phyloP scores from a whole-genome alignment of 805 yeast genomes.

The Clavispora carvajalis region DNA sequence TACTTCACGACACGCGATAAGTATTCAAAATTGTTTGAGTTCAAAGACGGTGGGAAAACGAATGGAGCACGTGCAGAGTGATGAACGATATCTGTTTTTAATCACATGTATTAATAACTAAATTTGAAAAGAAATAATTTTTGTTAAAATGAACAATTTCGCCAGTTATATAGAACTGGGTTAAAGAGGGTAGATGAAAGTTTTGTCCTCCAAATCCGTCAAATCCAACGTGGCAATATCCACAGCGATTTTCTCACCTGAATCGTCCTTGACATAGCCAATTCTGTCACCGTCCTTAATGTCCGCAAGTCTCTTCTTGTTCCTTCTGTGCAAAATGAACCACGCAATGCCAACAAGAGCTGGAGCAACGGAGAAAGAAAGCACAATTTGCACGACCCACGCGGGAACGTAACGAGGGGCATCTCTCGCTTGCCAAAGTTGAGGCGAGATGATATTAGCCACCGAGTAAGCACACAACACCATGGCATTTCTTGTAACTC shows the following conservation, averaged over 20 bases:
- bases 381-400: slow-evolving; percentile 52
- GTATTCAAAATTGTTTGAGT: too few relatives aligned
- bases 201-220: slow-evolving; percentile 49
- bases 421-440: slow-evolving; percentile 45
- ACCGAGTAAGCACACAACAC: slow-evolving; percentile 43
- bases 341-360: slow-evolving; percentile 38
- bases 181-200: slow-evolving; percentile 46
- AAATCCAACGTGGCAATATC: slow-evolving; percentile 44
- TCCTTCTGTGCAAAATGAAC: slow-evolving; percentile 41
- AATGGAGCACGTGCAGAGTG: too few relatives aligned
- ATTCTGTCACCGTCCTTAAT: slow-evolving; percentile 21
- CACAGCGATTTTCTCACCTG: slow-evolving; percentile 25
- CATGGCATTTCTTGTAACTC: slow-evolving; percentile 41
- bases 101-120: too few relatives aligned
- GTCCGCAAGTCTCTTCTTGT: slow-evolving; percentile 30
- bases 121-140: too few relatives aligned
- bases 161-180: too few relatives aligned
- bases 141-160: too few relatives aligned
- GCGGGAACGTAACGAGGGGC: slow-evolving; percentile 34
- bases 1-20: too few relatives aligned
- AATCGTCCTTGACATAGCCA: slow-evolving; percentile 23
- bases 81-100: too few relatives aligned
- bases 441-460: slow-evolving; percentile 52
- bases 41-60: too few relatives aligned
- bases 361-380: slow-evolving; percentile 47